Conservation (phyloP, 176 grass and related monocot genomes). For the Thinopyrum elongatum region DNA sequence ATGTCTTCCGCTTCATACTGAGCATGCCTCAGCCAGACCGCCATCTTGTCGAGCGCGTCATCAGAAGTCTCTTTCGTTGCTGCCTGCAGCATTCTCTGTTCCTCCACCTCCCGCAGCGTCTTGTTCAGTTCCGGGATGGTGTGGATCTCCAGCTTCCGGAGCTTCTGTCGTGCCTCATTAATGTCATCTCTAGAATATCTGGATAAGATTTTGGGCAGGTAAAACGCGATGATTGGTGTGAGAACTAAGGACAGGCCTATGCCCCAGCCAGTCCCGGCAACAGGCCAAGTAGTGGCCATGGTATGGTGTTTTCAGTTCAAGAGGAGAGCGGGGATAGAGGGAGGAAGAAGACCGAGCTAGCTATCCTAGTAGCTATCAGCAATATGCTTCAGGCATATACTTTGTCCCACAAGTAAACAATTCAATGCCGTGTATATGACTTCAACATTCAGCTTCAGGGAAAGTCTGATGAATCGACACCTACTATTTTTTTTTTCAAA, state of each 20-base stretch:
- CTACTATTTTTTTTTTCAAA: no score
- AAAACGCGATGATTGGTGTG: not conserved
- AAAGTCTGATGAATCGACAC: no score
- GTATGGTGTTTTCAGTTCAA: not conserved
- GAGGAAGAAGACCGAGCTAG: not conserved
- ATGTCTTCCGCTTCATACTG: conserved; percentile 19
- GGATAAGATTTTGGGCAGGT: not conserved
- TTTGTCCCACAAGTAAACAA: no score
- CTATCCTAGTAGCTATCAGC: no score
- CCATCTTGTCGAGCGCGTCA: not conserved
- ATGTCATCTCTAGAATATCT: not conserved
- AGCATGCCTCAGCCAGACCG: not conserved
- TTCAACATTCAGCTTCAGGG: no score
- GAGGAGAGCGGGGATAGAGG: not conserved
- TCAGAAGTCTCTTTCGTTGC: not conserved
- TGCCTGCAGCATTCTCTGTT: not conserved
- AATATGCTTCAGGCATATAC: no score
- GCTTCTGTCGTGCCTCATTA: not conserved
- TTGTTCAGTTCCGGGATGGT: not conserved
- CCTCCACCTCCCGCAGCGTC: not conserved
- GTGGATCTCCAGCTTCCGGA: not conserved
- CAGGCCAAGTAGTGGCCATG: not conserved
- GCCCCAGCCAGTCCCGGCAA: not conserved
- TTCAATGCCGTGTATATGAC: no score
- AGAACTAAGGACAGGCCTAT: not conserved